Evolutionary conservation across 75 land plant species (phyloP).

Genomic region (Cunninghamia lanceolata): DNA sequence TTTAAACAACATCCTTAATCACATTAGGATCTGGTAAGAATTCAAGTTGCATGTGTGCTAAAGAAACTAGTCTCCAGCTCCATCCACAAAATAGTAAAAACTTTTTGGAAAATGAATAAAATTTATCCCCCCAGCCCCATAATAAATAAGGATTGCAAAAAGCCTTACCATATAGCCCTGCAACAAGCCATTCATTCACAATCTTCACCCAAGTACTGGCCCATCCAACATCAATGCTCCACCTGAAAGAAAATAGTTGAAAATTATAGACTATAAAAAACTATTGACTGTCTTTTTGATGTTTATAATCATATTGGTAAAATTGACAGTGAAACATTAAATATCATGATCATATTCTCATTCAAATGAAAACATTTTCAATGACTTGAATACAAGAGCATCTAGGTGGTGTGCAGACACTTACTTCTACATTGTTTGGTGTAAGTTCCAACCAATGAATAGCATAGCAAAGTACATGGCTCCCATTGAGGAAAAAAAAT

Average conservation of each 20-base stretch:
- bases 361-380: not conserved
- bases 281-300: not conserved
- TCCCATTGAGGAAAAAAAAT: constrained; percentile 91
- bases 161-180: constrained; percentile 67
- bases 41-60: not conserved
- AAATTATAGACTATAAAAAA: not conserved
- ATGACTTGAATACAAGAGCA: not conserved
- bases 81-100: not conserved
- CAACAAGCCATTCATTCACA: constrained; percentile 84
- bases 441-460: constrained; percentile 83
- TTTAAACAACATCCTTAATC: not conserved
- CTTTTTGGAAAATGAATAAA: not conserved
- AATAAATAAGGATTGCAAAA: not conserved
- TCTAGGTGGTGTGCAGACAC: constrained; percentile 2
- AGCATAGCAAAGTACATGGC: constrained; percentile 98
- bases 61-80: constrained; percentile 1
- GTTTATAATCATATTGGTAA: not conserved
- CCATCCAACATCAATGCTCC: constrained; percentile 97
- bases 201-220: constrained; percentile 93
- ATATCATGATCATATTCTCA: constrained; percentile 1
- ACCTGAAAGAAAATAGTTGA: constrained; percentile 32
- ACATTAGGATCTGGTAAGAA: not conserved
- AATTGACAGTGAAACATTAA: not conserved
- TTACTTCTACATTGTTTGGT: constrained; percentile 78
- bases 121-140: not conserved